Evolutionary conservation across 805 yeast genomes (phyloP).

Genomic region (Schwanniomyces occidentalis): DNA sequence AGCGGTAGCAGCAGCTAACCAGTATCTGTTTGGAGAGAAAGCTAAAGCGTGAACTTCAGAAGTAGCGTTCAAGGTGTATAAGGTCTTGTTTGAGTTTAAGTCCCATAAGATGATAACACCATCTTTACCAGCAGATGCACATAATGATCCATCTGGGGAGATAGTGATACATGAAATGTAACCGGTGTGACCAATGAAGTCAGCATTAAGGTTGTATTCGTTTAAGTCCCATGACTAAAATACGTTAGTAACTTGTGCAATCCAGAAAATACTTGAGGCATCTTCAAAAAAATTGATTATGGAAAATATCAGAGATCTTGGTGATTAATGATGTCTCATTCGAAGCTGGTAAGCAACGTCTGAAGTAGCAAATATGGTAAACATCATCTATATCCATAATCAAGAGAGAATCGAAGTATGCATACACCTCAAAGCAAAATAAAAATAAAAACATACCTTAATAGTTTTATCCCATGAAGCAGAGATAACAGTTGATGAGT

Average conservation of each 20-base stretch:
- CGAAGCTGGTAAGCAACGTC: constrained; percentile 69
- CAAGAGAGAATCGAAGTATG: constrained; percentile 7
- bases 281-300: not conserved
- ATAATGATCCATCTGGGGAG: constrained; percentile 99
- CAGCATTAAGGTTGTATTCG: constrained; percentile 85
- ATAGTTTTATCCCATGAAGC: constrained; percentile 99
- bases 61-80: constrained; percentile 92
- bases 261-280: not conserved
- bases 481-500: constrained; percentile 80
- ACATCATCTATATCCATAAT: constrained; percentile 62
- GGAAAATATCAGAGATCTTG: constrained; percentile 90
- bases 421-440: constrained; percentile 1
- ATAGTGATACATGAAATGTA: constrained; percentile 95
- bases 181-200: constrained; percentile 99
- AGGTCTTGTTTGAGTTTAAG: constrained; percentile 77
- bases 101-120: constrained; percentile 99
- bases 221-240: constrained; percentile 90
- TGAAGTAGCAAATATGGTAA: constrained; percentile 98
- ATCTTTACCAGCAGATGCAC: constrained; percentile 99
- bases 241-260: constrained; percentile 44
- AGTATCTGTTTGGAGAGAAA: constrained; percentile 99
- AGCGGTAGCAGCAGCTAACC: constrained; percentile 99
- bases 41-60: constrained; percentile 98
- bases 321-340: constrained; percentile 97
- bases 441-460: constrained; percentile 71